Base-by-base conservation (phyloP, 2,329 filamentous ascomycete species). In the Diplodia seriata region DNA sequence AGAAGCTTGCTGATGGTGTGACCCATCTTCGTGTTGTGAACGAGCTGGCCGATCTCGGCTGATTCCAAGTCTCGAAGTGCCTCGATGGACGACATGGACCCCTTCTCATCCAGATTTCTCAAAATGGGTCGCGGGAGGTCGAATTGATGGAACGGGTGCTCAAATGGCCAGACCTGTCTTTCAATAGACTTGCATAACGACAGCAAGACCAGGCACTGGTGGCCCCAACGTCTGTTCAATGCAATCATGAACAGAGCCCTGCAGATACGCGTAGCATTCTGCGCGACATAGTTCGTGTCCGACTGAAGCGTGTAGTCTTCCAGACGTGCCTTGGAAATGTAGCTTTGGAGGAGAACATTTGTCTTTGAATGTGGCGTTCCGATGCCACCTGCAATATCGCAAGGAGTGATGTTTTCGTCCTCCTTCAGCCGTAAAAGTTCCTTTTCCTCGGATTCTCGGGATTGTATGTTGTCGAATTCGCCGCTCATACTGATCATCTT, bases 401-500 rank as follows among this genome's bases (percentile, higher is more conserved):
- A 97, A 20, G 90, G 89, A 14, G 91, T 86, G 18, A 86, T 61
- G 62, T 74, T 74, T 1, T 75, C 84, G 40, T 93, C 88, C 0
- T 91, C 83, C 70, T 87, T 88, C 64, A 99, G 84, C 26, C 87
- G 85, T 20, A 85, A 85, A n/a, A 99, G 84, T 77, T 99, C 96
- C 73, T 94, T 91, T 68, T 91, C 90, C 79, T 99, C 96, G 63
- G 83, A 95, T 67, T 99, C 95, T 70, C 96, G 86, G 5, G 91
- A 93, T 76, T 97, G 94, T 51, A 99, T 92, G 72, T 99, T 97
- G 81, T 98, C 93, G 73, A 99, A 99, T 78, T 99, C 95, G 71
- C 94, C 93, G 77, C 94, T 97, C 91, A 95, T 93, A 73, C 93
- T 94, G 75, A 99, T 93, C 93, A 99, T 98, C 75, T 91, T 92